Percentiles rank a stretch among this genome's conserved stretches.
Conservation (phyloP, 202 grass and related monocot genomes). For the Digitaria exilis region DNA sequence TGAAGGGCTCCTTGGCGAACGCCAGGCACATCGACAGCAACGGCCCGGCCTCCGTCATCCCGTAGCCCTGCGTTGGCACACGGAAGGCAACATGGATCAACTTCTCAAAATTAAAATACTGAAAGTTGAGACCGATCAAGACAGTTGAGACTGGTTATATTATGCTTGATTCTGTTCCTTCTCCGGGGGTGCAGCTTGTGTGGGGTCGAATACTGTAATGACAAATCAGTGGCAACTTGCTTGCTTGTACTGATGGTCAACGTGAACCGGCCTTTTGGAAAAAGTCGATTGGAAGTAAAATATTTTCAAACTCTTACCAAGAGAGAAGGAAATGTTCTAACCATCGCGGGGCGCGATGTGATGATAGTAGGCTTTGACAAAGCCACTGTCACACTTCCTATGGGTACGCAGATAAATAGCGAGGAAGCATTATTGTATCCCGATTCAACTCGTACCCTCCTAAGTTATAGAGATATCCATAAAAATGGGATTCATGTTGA, state of each 20-base stretch:
- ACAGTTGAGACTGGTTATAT: background rate
- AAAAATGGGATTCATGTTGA: too few relatives aligned
- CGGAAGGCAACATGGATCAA: background rate
- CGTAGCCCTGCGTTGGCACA: constrained; percentile 57
- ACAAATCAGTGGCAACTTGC: background rate
- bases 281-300: background rate
- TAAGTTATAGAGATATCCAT: too few relatives aligned
- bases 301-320: too few relatives aligned
- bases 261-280: background rate
- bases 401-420: too few relatives aligned
- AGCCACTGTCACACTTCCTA: too few relatives aligned
- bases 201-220: background rate
- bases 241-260: background rate
- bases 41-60: constrained; percentile 84
- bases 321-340: too few relatives aligned
- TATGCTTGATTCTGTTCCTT: background rate
- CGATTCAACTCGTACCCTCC: too few relatives aligned
- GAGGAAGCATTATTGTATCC: too few relatives aligned
- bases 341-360: too few relatives aligned
- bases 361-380: too few relatives aligned
- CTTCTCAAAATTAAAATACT: background rate
- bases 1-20: constrained; percentile 73
- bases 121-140: background rate
- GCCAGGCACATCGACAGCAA: constrained; percentile 77
- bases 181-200: background rate